Base-by-base conservation (phyloP, 176 grass and related monocot species). In the Dendrocalamus sinicus region DNA sequence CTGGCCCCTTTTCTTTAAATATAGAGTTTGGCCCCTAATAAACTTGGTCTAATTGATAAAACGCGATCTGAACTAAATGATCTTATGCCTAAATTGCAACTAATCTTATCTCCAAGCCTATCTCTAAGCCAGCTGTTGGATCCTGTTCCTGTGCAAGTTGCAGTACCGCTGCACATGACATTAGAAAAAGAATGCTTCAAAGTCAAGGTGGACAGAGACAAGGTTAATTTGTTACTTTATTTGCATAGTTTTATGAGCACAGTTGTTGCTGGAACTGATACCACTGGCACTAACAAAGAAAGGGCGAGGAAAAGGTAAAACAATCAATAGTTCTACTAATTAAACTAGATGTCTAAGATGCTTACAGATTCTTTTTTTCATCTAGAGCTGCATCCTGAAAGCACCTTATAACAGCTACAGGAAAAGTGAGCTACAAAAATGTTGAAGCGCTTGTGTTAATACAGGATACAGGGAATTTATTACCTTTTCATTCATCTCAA, bases 401-500 rank as follows among this genome's bases (percentile, higher is more conserved):
- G 59, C 96, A 98, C 78, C 90, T 81, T 54, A 75, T 70, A 85
- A 98, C 91, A 95, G 96, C 90, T 98, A 81, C 41, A 93, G 53
- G 67, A 89, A 88, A 85, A 73, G 67, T 17, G 30, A 77, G 24
- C 81, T 78, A 32, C 23, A 54, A 60, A 74, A 81, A 81, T 58
- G 20, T 17, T 81, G 17, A 75, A 74, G 70, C 13, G 46, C 22
- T 71, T 61, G 14, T 78, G 44, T 61, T 12, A 60, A 76, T 79
- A 80, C 2, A 81, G 46, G 41, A 2, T 78, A 79, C 37, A 80
- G 59, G 14, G 8, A 11, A 89, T 70, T 80, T 20, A 44, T 54
- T 86, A 95, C 90, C 96, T 94, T 98, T 82, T 88, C 66, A 43
- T 98, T 98, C 80, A 95, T 98, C 86, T 95, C 96, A 91, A 98